Evolutionary conservation across 139 green algal species (phyloP).

Genomic region (Chlorella sp.): DNA sequence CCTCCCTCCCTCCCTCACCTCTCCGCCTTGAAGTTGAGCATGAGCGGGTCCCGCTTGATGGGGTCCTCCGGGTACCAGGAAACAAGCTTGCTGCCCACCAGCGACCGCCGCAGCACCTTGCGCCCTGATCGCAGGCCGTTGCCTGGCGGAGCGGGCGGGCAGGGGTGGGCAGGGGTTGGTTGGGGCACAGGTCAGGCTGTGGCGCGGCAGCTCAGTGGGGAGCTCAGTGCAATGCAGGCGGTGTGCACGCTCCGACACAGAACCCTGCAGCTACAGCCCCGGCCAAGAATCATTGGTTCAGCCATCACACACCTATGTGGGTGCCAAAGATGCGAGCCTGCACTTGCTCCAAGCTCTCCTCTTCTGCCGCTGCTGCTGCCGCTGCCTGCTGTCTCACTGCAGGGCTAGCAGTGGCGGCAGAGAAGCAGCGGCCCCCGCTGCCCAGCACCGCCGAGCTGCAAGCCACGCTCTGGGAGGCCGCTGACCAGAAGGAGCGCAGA

Average conservation of each 20-base stretch:
- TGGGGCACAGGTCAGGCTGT: too few relatives aligned
- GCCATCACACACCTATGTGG: conserved; percentile 48
- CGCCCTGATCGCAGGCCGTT: conserved; percentile 70
- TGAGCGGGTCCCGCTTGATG: conserved; percentile 60
- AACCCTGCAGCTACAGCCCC: neutral
- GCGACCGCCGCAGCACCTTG: conserved; percentile 65
- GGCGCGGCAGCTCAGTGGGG: neutral
- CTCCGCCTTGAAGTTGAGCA: conserved; percentile 55
- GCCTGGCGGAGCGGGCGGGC: conserved; percentile 12
- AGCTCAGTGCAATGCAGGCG: neutral
- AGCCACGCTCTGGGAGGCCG: neutral
- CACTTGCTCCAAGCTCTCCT: conserved; percentile 61
- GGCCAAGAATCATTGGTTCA: neutral
- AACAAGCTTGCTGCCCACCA: conserved; percentile 58
- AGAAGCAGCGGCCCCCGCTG: neutral
- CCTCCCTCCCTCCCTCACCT: conserved; percentile 35
- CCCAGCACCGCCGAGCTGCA: neutral
- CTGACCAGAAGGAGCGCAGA: neutral
- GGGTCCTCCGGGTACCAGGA: conserved; percentile 62
- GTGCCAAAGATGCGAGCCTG: conserved; percentile 72
- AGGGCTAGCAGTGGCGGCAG: neutral
- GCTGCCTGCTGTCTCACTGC: neutral
- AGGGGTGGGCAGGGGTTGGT: neutral
- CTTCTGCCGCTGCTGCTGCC: conserved; percentile 1
- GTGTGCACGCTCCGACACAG: neutral